phyloP scores from a whole-genome alignment of 768 basidiomycete genomes.

The Termitomyces sp. region DNA sequence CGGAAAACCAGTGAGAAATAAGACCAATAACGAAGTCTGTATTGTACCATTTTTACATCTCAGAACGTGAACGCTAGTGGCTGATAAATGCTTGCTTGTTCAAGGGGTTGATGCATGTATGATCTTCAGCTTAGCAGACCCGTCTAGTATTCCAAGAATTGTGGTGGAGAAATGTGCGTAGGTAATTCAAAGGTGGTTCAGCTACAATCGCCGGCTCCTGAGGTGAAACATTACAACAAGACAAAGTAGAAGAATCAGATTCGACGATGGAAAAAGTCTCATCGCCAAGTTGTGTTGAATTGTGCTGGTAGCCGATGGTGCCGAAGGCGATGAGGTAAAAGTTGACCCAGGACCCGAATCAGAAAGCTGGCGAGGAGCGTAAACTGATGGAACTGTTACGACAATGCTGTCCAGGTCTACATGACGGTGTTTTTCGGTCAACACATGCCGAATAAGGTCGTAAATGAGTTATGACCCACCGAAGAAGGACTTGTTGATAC shows the following conservation, averaged over 20 bases:
- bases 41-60: background rate
- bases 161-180: background rate
- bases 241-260: conserved; percentile 1
- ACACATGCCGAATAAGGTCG: no score
- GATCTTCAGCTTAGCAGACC: background rate
- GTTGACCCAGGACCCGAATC: background rate
- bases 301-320: background rate
- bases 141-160: background rate
- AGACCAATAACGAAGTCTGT: background rate
- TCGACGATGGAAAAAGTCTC: background rate
- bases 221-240: conserved; percentile 1
- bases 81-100: background rate
- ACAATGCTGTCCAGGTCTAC: conserved; percentile 41
- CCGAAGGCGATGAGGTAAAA: background rate
- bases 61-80: background rate
- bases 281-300: background rate
- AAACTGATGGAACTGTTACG: conserved; percentile 34
- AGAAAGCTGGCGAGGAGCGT: conserved; percentile 28
- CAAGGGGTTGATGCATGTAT: background rate
- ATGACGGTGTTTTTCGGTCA: background rate
- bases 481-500: conserved; percentile 38
- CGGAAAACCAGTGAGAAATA: background rate
- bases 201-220: background rate
- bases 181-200: background rate
- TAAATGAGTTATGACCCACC: conserved; percentile 20